Conservation (phyloP, 2,329 filamentous ascomycete species). For the Drechslerella dactyloides region DNA sequence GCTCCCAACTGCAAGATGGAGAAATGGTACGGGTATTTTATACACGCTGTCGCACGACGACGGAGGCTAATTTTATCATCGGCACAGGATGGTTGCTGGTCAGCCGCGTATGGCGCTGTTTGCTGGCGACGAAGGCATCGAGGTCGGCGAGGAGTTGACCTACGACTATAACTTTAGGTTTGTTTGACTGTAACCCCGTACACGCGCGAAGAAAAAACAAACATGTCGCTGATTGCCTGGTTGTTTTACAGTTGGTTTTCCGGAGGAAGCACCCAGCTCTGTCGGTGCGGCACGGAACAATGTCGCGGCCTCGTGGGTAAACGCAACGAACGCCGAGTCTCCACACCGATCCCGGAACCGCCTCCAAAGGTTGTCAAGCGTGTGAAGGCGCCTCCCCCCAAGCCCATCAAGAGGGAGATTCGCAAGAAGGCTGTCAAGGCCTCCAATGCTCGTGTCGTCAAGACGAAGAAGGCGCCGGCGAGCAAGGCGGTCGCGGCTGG, state of each 20-base stretch:
- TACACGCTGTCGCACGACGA: not conserved
- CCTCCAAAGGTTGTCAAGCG: conserved; percentile 40
- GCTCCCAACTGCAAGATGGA: conserved; percentile 97
- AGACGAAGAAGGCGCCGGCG: conserved; percentile 39
- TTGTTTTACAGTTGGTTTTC: conserved; percentile 62
- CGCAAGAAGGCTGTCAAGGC: conserved; percentile 53
- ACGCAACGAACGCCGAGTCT: conserved; percentile 51
- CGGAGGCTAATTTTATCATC: conserved; percentile 24
- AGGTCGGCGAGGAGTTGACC: conserved; percentile 93
- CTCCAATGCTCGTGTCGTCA: conserved; percentile 42
- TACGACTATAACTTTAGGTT: conserved; percentile 85
- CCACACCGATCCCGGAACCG: conserved; percentile 31
- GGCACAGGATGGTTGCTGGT: conserved; percentile 75
- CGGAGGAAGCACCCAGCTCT: conserved; percentile 69
- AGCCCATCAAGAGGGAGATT: conserved; percentile 43
- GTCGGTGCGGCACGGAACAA: conserved; percentile 67
- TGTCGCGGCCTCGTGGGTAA: conserved; percentile 68
- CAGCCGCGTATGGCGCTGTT: conserved; percentile 97
- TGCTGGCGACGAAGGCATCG: conserved; percentile 84
- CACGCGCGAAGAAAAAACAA: not conserved
- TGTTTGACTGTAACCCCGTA: too few species aligned
- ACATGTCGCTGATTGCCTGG: not conserved
- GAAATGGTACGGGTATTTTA: conserved; percentile 67
- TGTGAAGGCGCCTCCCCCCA: conserved; percentile 31
- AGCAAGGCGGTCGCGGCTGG: conserved; percentile 22